These are phyloP conservation scores for Plenodomus biglobosus DNA, from an alignment of 2,329 filamentous ascomycete species.

Conservation along the genomic window DNA sequence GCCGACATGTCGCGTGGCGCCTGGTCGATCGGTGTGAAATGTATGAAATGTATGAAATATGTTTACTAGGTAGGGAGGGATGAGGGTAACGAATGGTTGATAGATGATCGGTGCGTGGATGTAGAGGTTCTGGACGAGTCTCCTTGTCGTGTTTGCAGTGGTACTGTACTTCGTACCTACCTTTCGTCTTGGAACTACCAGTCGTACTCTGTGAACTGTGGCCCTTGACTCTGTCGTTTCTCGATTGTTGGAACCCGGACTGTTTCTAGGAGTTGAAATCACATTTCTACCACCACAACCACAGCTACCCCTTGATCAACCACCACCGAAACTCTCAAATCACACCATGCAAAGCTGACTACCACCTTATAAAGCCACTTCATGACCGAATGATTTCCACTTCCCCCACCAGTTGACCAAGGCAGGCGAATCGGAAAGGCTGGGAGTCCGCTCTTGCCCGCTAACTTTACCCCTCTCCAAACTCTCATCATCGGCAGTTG, in stretches of 20 bases:
- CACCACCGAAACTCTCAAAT: neutral
- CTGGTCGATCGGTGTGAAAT: neutral
- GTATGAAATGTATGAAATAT: neutral
- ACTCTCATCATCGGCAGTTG: conserved; percentile 33
- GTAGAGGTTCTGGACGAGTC: neutral
- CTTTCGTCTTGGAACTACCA: too few species aligned
- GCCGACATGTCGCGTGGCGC: neutral
- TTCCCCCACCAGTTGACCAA: conserved; percentile 14
- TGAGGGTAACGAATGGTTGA: neutral
- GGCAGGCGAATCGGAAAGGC: conserved; percentile 12
- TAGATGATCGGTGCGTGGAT: neutral
- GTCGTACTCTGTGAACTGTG: too few species aligned
- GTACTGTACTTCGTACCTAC: too few species aligned
- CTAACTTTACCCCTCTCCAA: conserved; percentile 28
- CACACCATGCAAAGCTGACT: conserved; percentile 11
- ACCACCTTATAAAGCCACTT: conserved; percentile 21
- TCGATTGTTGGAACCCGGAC: too few species aligned
- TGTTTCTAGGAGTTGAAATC: too few species aligned
- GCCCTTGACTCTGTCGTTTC: too few species aligned
- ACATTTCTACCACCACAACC: too few species aligned
- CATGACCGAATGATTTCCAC: conserved; percentile 10
- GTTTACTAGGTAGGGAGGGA: neutral
- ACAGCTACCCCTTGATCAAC: too few species aligned
- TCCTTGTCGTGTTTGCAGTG: too few species aligned
- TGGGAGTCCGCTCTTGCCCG: conserved; percentile 16